phyloP scores from a whole-genome alignment of 176 grass and related monocot genomes.

The Aegilops speltoides region DNA sequence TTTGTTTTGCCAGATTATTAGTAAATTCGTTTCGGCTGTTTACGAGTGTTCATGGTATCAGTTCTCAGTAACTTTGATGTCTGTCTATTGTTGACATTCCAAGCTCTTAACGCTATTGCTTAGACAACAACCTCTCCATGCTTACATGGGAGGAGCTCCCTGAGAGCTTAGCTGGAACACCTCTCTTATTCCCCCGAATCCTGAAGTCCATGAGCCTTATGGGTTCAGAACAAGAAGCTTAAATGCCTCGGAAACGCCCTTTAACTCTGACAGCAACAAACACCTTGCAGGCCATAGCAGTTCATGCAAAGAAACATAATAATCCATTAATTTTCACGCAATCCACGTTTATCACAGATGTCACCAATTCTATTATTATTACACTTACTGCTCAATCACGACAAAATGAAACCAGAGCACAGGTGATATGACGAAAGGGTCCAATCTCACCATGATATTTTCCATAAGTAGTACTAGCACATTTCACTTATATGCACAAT shows the following conservation, averaged over 20 bases:
- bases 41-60: neutral
- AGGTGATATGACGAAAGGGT: neutral
- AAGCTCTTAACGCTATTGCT: neutral
- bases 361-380: neutral
- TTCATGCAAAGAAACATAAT: neutral
- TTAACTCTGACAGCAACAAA: neutral
- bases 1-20: neutral
- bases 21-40: neutral
- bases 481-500: neutral
- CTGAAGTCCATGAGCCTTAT: neutral
- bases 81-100: neutral
- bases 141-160: neutral
- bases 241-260: neutral
- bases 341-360: too few species aligned
- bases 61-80: neutral
- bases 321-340: neutral
- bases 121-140: neutral
- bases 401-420: neutral
- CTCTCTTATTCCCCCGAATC: neutral
- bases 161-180: neutral
- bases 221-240: neutral
- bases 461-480: neutral
- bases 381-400: neutral
- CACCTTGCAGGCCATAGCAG: neutral
- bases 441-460: neutral